phyloP scores from a whole-genome alignment of 495 filamentous ascomycete species.

The Cetradonia linearis region DNA sequence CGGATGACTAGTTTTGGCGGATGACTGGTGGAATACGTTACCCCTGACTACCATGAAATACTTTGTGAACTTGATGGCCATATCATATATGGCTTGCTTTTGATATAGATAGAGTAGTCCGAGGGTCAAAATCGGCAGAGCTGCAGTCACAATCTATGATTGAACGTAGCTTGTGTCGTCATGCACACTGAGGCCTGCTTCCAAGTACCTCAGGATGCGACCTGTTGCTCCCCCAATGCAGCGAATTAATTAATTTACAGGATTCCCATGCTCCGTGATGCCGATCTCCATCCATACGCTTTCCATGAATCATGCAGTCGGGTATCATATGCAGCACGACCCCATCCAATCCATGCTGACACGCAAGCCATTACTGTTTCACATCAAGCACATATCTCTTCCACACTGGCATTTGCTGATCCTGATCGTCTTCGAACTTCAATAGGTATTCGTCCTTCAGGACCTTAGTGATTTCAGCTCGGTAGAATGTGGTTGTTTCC shows the following conservation, averaged over 20 bases:
- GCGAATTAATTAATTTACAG: not conserved
- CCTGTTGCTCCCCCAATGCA: not conserved
- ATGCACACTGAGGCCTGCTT: not conserved
- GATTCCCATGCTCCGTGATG: not conserved
- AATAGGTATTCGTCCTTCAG: conserved; percentile 56
- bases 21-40: not conserved
- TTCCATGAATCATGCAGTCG: conserved; percentile 2
- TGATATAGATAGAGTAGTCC: not conserved
- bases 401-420: conserved; percentile 70
- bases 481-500: conserved; percentile 93
- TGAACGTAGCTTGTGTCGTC: not conserved
- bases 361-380: conserved; percentile 27
- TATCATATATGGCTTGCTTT: not conserved
- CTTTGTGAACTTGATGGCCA: not conserved
- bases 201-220: not conserved
- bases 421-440: conserved; percentile 81
- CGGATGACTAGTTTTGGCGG: too few relatives aligned
- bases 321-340: conserved; percentile 6
- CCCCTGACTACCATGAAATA: not conserved
- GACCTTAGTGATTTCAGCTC: conserved; percentile 79
- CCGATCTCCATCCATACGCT: not conserved
- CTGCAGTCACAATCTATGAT: not conserved
- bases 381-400: conserved; percentile 73
- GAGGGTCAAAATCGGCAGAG: not conserved
- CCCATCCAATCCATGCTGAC: not conserved